These are phyloP conservation scores for Debaryomyces udenii DNA, from an alignment of 1,139 yeast species.

Conservation along the genomic window DNA sequence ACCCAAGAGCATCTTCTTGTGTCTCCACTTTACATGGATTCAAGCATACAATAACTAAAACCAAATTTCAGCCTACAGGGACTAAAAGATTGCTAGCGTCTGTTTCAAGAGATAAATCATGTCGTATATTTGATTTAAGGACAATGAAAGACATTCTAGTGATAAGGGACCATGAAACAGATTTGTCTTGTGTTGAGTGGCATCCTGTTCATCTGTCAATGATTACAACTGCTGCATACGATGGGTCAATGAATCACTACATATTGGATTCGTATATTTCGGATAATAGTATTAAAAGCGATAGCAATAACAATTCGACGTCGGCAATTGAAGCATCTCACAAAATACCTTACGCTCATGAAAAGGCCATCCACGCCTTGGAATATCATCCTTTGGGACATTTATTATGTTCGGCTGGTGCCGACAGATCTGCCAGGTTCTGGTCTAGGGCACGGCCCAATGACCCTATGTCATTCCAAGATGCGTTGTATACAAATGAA, in stretches of 20 bases:
- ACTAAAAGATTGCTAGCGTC: conserved; percentile 75
- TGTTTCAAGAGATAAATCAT: conserved; percentile 85
- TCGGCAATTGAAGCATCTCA: conserved; percentile 55
- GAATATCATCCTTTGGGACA: conserved; percentile 97
- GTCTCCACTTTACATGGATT: conserved; percentile 86
- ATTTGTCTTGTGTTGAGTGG: conserved; percentile 86
- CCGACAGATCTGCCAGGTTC: conserved; percentile 90
- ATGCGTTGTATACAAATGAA: conserved; percentile 70
- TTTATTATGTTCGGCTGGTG: conserved; percentile 86
- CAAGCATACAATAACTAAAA: conserved; percentile 87
- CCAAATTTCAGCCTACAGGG: conserved; percentile 78
- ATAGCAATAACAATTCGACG: conserved; percentile 17
- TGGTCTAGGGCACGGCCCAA: conserved; percentile 95
- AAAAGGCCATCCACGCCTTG: conserved; percentile 84
- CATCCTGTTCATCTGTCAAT: conserved; percentile 85
- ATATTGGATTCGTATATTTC: conserved; percentile 59
- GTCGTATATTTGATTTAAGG: conserved; percentile 83
- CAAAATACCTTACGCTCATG: conserved; percentile 88
- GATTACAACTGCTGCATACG: conserved; percentile 85
- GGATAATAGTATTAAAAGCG: conserved; percentile 17
- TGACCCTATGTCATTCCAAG: conserved; percentile 82
- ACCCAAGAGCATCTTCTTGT: conserved; percentile 78
- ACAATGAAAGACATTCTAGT: conserved; percentile 77
- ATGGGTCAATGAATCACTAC: conserved; percentile 84
- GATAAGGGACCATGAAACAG: conserved; percentile 80